Base-by-base conservation (phyloP, 2,329 filamentous ascomycete genomes). In the Proliferodiscus dingleyae region DNA sequence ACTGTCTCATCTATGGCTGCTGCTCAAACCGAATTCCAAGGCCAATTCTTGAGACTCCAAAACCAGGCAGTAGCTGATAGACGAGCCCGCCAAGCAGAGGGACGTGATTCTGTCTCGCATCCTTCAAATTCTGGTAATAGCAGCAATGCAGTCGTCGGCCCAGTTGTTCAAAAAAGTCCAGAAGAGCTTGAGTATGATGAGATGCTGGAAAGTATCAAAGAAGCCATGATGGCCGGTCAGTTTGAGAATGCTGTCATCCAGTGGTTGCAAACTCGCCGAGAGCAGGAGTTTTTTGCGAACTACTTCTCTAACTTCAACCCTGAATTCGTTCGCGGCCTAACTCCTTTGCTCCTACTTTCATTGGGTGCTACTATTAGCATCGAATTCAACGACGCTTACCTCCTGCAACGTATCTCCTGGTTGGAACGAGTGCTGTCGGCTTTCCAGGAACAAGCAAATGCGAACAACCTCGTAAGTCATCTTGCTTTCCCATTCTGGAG, bases 1-100 rank as follows among this genome's bases (percentile, higher is more conserved):
- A 87, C 82, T 36, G 74, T 91, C 19, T 78, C 80, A 30, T 77
- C 77, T 10, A 82, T 91, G 81, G 81, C 81, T 4, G 68, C 78
- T 4, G 75, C 77, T 1, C 86, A 90, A 66, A 68, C 77, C 3
- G 76, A 85, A 45, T 80, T 89, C 54, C 85, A 89, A 63, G 75
- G 75, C 33, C 76, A 78, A 53, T 71, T 83, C 45, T 65, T 81
- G 41, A 80, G 78, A 63, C 68, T 80, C 53, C 75, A 78, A 54
- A 70, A 74, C 37, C 70, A 75, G 52, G 62, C 70, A 15, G 57
- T 68, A 7, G 69, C 68, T 39, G 71, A 77, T 46, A 67, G 59
- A 29, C 52, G 50, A 22, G 50, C 54, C 38, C 51, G 36, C 16
- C 42, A 26, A 18, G 45, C 38, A 22, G 46, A 50, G 15, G 49